phyloP scores from a whole-genome alignment of 2,329 filamentous ascomycete species.

The Orbilia oligospora region DNA sequence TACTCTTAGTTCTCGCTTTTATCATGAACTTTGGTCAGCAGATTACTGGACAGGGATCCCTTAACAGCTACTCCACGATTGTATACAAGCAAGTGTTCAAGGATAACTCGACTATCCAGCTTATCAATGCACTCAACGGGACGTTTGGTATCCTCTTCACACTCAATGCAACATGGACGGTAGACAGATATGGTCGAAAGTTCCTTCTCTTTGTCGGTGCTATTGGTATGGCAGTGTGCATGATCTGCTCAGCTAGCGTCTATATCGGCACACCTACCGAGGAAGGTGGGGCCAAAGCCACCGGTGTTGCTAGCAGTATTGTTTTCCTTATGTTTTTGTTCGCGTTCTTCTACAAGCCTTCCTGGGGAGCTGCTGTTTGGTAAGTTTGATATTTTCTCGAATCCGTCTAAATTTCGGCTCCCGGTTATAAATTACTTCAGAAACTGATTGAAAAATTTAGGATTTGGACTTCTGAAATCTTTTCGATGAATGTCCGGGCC shows the following conservation, averaged over 20 bases:
- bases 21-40: constrained; percentile 80
- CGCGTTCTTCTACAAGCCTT: constrained; percentile 76
- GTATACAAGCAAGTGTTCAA: constrained; percentile 81
- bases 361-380: constrained; percentile 55
- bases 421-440: constrained; percentile 65
- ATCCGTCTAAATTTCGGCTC: background rate
- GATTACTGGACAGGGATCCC: constrained; percentile 79
- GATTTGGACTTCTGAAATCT: constrained; percentile 80
- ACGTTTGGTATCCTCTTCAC: constrained; percentile 81
- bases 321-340: constrained; percentile 78
- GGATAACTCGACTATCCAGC: constrained; percentile 73
- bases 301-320: constrained; percentile 76
- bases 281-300: constrained; percentile 71
- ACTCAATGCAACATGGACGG: constrained; percentile 80
- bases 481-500: constrained; percentile 80
- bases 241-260: constrained; percentile 76
- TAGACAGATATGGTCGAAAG: constrained; percentile 79
- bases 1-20: constrained; percentile 71
- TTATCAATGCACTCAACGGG: constrained; percentile 82
- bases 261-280: constrained; percentile 73
- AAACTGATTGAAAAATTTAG: constrained; percentile 63
- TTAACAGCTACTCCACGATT: constrained; percentile 81
- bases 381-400: constrained; percentile 11
- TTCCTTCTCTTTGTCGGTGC: constrained; percentile 79
- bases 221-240: constrained; percentile 78